Conservation (phyloP, 495 filamentous ascomycete genomes). For the Oleoguttula mirabilis region DNA sequence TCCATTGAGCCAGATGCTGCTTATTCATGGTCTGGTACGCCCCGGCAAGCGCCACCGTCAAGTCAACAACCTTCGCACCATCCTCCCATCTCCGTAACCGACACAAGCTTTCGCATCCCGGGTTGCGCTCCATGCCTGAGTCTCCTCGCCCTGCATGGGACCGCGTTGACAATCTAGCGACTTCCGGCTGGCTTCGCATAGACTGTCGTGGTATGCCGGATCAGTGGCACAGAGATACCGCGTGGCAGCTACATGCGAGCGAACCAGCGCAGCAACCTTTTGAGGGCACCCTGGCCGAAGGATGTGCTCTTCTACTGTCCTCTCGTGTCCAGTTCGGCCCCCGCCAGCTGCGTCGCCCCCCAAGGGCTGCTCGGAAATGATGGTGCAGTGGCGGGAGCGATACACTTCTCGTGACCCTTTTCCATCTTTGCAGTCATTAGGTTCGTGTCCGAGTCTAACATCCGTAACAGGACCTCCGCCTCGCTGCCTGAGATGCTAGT, state of each 20-base stretch:
- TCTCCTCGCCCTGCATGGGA: constrained; percentile 31
- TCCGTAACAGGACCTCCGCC: no score
- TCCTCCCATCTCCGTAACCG: constrained; percentile 36
- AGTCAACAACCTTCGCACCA: constrained; percentile 30
- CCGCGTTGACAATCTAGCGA: constrained; percentile 37
- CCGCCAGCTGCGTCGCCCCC: no score
- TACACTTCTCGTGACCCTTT: no score
- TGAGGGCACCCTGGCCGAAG: constrained; percentile 31
- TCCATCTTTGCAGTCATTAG: no score
- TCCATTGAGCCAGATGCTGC: no score
- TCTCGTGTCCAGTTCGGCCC: constrained; percentile 35
- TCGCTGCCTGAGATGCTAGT: no score
- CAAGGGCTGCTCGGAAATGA: no score
- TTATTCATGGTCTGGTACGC: constrained; percentile 28
- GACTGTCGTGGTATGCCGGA: constrained; percentile 28
- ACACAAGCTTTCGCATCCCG: constrained; percentile 32
- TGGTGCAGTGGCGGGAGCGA: no score
- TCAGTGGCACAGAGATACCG: constrained; percentile 36
- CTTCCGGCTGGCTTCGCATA: constrained; percentile 32
- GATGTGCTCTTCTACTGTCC: constrained; percentile 34
- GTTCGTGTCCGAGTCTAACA: no score
- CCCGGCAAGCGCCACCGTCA: constrained; percentile 26
- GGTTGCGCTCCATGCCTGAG: constrained; percentile 23
- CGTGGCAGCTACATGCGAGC: constrained; percentile 37
- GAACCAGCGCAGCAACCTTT: constrained; percentile 31